A percentile compares a stretch with the other conserved stretches of the same genome.
Evolutionary conservation across 1,139 yeast species (phyloP).

Genomic region (Nadsonia commutata): DNA sequence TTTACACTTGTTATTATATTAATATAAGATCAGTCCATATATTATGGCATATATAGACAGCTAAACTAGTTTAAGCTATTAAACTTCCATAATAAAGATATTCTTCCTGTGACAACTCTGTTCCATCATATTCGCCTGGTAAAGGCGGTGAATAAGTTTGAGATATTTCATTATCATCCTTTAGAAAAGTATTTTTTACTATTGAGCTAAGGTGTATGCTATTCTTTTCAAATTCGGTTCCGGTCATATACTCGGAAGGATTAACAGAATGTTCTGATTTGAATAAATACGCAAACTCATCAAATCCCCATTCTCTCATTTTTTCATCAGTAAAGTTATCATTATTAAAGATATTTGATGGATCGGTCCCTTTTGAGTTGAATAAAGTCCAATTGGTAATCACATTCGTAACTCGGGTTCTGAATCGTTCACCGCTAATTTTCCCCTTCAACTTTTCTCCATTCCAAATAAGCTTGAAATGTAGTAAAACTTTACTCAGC

Average conservation of each 20-base stretch:
- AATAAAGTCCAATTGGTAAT: not conserved
- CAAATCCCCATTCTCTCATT: not conserved
- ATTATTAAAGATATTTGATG: not conserved
- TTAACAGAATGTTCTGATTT: not conserved
- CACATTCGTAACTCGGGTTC: not conserved
- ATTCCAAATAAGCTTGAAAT: not conserved
- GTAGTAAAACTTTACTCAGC: not conserved
- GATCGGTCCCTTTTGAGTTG: not conserved
- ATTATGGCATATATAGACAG: too few relatives aligned
- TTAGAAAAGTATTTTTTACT: not conserved
- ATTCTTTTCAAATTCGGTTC: too few relatives aligned
- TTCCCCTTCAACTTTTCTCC: not conserved
- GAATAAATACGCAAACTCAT: not conserved
- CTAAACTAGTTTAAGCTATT: not conserved
- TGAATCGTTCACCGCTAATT: not conserved
- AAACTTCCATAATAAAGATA: not conserved
- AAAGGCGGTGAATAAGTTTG: not conserved
- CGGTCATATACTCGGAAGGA: not conserved
- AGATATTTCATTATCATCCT: not conserved
- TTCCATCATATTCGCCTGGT: slow-evolving; percentile 1
- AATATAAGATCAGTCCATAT: too few relatives aligned
- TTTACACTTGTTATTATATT: too few relatives aligned
- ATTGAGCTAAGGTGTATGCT: too few relatives aligned
- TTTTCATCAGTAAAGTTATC: not conserved
- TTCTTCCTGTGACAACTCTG: not conserved